Conservation (phyloP, 805 yeast species). For the Jamesozyma lodderae region DNA sequence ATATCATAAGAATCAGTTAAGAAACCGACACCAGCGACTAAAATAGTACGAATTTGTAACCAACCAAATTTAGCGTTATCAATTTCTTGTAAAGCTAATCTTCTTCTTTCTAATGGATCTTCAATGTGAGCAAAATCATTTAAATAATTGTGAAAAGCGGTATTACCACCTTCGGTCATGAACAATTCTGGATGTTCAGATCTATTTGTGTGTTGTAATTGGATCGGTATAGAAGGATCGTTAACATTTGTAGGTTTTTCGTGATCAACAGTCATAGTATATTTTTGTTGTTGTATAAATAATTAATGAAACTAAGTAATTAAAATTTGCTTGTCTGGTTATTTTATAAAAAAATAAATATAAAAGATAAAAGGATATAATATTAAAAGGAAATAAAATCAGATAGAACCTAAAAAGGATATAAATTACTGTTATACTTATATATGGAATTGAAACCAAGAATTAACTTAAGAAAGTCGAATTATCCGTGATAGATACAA, state of each 20-base stretch:
- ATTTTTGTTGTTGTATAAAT: too few relatives aligned
- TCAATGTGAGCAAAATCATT: conserved; percentile 74
- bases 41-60: conserved; percentile 74
- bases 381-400: too few relatives aligned
- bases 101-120: conserved; percentile 78
- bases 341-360: too few relatives aligned
- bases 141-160: conserved; percentile 76
- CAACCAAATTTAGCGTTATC: conserved; percentile 73
- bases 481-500: too few relatives aligned
- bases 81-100: conserved; percentile 74
- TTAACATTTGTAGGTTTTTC: background rate
- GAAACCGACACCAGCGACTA: conserved; percentile 91
- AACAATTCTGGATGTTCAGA: conserved; percentile 8
- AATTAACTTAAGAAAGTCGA: too few relatives aligned
- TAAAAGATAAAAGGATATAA: too few relatives aligned
- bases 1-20: conserved; percentile 89
- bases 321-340: too few relatives aligned
- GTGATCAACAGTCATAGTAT: background rate
- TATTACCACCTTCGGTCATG: conserved; percentile 62
- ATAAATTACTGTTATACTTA: too few relatives aligned
- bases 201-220: background rate
- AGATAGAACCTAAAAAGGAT: too few relatives aligned
- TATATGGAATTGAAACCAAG: too few relatives aligned
- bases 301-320: too few relatives aligned
- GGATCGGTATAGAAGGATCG: background rate